Evolutionary conservation across 2,329 filamentous ascomycete species (phyloP).

Genomic region (Boeremia exigua): DNA sequence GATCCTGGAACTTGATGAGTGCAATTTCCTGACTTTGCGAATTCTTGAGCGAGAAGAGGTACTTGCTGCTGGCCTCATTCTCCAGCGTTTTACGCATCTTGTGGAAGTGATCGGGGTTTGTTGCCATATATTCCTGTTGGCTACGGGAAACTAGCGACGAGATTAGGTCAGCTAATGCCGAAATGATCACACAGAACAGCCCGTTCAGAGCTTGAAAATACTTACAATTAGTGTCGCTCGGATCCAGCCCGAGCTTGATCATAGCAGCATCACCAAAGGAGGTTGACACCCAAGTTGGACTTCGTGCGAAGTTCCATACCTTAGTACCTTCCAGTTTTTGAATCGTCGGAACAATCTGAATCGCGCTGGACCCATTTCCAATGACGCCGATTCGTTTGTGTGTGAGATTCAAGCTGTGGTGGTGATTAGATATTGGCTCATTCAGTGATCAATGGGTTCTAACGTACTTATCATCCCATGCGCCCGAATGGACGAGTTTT

Average conservation of each 20-base stretch:
- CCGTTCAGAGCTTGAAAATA: neutral
- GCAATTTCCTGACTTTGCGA: neutral
- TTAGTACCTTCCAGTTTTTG: constrained; percentile 43
- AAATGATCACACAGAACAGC: neutral
- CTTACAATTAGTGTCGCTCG: neutral
- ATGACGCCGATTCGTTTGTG: constrained; percentile 46
- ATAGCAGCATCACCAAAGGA: constrained; percentile 31
- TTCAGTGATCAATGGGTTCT: neutral
- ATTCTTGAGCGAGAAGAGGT: neutral
- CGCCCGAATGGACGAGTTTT: constrained; percentile 46
- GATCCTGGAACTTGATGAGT: neutral
- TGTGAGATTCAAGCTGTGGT: constrained; percentile 37
- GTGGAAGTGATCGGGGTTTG: constrained; percentile 38
- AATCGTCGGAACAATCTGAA: constrained; percentile 50
- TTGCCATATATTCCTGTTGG: constrained; percentile 1
- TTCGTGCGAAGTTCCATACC: constrained; percentile 41
- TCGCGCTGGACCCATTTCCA: constrained; percentile 47
- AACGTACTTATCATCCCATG: constrained; percentile 42
- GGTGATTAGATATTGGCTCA: constrained; percentile 1
- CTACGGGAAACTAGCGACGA: neutral
- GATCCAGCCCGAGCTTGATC: neutral
- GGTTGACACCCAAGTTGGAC: constrained; percentile 47
- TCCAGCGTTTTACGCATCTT: constrained; percentile 28
- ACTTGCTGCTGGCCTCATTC: neutral
- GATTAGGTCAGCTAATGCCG: neutral